Percentiles rank a stretch among this genome's conserved stretches.
phyloP scores from a whole-genome alignment of 768 basidiomycete species.

The Auriscalpium vulgare region DNA sequence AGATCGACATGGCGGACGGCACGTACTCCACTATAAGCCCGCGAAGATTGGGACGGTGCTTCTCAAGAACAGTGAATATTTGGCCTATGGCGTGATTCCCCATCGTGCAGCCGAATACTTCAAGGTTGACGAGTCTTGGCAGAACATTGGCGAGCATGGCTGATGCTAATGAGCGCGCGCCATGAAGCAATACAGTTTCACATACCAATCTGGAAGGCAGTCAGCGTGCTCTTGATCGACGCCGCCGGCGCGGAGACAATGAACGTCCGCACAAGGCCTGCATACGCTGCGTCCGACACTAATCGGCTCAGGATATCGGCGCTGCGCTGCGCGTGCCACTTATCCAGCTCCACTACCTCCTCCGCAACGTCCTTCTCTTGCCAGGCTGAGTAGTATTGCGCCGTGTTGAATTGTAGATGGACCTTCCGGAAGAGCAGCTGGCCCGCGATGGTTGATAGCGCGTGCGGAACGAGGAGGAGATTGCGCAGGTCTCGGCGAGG shows the following conservation, averaged over 20 bases:
- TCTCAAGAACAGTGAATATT: constrained; percentile 46
- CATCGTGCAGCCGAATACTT: constrained; percentile 53
- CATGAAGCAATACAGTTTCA: not conserved
- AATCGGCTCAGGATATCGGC: constrained; percentile 66
- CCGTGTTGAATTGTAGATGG: constrained; percentile 50
- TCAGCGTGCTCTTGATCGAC: constrained; percentile 38
- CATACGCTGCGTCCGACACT: constrained; percentile 52
- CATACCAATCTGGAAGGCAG: constrained; percentile 60
- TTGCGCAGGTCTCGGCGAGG: constrained; percentile 61
- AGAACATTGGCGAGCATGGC: constrained; percentile 62
- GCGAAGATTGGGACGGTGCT: constrained; percentile 36
- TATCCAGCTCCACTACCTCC: constrained; percentile 30
- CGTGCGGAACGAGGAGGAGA: constrained; percentile 55
- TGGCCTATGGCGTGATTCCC: constrained; percentile 42
- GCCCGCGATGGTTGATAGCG: constrained; percentile 61
- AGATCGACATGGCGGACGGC: too few species aligned
- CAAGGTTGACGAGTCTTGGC: constrained; percentile 51
- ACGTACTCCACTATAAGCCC: constrained; percentile 29
- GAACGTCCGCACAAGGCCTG: constrained; percentile 47
- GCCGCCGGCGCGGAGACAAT: constrained; percentile 43
- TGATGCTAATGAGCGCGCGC: not conserved
- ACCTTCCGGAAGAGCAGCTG: constrained; percentile 59
- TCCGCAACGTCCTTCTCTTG: constrained; percentile 19
- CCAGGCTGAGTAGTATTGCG: constrained; percentile 9
- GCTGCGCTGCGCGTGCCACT: constrained; percentile 54